Percentiles rank a stretch among this genome's conserved stretches.
These are phyloP conservation scores for Chlorella sorokiniana DNA, from an alignment of 139 green algal genomes.

Conservation along the genomic window DNA sequence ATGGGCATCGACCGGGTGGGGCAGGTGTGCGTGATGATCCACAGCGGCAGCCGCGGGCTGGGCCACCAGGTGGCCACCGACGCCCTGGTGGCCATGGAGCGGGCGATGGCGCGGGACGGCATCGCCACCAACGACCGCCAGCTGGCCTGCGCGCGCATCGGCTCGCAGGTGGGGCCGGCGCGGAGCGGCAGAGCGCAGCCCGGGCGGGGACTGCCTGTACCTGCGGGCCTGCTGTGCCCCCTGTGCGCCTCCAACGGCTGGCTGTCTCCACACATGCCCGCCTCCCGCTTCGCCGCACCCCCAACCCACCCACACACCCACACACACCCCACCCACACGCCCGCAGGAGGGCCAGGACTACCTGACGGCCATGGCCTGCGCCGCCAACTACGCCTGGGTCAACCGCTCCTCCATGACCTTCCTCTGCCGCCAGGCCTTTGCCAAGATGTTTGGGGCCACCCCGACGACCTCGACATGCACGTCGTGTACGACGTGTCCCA, in stretches of 20 bases:
- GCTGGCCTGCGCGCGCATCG: conserved; percentile 87
- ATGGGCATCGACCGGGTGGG: conserved; percentile 82
- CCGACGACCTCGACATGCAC: conserved; percentile 92
- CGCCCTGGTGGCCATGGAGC: conserved; percentile 84
- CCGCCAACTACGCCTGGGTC: conserved; percentile 93
- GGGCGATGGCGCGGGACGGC: conserved; percentile 78
- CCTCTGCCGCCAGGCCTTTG: conserved; percentile 80
- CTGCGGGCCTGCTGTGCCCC: background rate
- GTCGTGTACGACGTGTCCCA: conserved; percentile 92
- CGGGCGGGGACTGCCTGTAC: background rate
- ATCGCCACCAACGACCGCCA: conserved; percentile 85
- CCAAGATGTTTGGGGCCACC: conserved; percentile 79
- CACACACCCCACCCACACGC: background rate
- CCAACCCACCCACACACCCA: background rate
- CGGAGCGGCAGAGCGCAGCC: too few relatives aligned
- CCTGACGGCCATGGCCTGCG: conserved; percentile 87
- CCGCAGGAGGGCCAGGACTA: conserved; percentile 82
- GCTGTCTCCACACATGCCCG: too few relatives aligned
- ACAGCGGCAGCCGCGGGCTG: conserved; percentile 81
- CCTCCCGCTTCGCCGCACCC: too few relatives aligned
- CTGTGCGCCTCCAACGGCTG: background rate
- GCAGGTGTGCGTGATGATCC: conserved; percentile 89
- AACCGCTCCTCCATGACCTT: conserved; percentile 91
- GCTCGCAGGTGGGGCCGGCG: conserved; percentile 65
- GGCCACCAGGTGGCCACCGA: conserved; percentile 93